Evolutionary conservation across 1,284 basidiomycete genomes (phyloP), one percentile per base, ranked within the genome.

Genomic region (Jaminaea rosea): DNA sequence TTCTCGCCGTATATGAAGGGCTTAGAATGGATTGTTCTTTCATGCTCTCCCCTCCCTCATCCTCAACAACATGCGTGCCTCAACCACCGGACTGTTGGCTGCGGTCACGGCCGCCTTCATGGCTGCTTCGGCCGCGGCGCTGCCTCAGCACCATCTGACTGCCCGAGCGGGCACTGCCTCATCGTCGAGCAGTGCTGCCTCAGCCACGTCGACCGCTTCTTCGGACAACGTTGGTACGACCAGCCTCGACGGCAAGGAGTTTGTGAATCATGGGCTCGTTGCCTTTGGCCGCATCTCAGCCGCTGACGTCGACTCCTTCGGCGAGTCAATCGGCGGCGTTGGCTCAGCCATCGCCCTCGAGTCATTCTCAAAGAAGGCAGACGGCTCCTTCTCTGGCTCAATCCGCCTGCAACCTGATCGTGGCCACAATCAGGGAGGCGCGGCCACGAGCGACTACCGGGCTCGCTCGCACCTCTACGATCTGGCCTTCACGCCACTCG

Each of bases 371-470:
- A 55, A 46, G 23, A 37, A 52, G 17, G 51, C 47, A 44, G 51
- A 50, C 15, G 59, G 62, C 27, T 46, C 50, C 46, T 80, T 72
- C 65, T 75, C 72, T 13, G 80, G 80, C 27, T 79, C 76, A 7
- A 69, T 82, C 29, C 67, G 79, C 17, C 75, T 78, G 4, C 78
- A 80, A 53, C 80, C 81, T 6, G 81, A 82, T 67, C 78, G 81
- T 24, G 81, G 80, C 26, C 79, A 76, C 61, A 77, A 78, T 32
- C 55, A 57, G 34, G 39, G 19, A 15, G 39, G 39, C 39, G 55
- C 53, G 10, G 74, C 63, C 1, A 82, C 82, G 0, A 77, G 83
- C 50, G 79, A 84, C 71, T 84, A 82, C 59, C 80, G 82, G 64
- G 77, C 77, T 2, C 79, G 83, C 13, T 80, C 79, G 49, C 75